phyloP scores from a whole-genome alignment of 1,284 basidiomycete species.

The Cutaneotrichosporon sp. region DNA sequence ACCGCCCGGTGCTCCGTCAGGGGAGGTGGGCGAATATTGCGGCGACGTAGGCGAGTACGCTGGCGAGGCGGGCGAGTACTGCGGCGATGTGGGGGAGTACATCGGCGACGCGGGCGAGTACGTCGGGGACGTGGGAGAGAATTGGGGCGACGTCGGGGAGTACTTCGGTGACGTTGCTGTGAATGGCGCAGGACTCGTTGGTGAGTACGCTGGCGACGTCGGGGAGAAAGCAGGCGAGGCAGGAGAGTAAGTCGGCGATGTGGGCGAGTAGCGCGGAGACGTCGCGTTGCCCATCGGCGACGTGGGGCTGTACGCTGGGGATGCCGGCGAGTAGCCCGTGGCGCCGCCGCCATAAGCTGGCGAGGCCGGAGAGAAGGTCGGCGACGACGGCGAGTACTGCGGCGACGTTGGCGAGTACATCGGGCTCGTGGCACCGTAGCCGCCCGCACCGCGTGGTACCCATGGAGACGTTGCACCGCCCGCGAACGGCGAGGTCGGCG shows the following conservation, averaged over 20 bases:
- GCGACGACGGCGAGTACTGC: constrained; percentile 83
- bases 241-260: constrained; percentile 36
- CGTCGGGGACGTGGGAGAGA: constrained; percentile 45
- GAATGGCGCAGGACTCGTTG: constrained; percentile 64
- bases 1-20: constrained; percentile 40
- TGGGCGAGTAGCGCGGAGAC: constrained; percentile 29
- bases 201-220: constrained; percentile 59
- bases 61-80: constrained; percentile 43
- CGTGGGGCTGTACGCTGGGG: constrained; percentile 36
- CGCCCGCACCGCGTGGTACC: constrained; percentile 59
- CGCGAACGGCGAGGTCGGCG: constrained; percentile 75
- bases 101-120: constrained; percentile 80
- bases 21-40: constrained; percentile 71
- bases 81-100: constrained; percentile 64
- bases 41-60: constrained; percentile 49
- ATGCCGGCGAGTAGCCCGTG: constrained; percentile 44
- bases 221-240: constrained; percentile 47
- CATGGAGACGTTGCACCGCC: constrained; percentile 70
- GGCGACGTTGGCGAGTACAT: constrained; percentile 81
- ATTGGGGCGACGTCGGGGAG: constrained; percentile 55
- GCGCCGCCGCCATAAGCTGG: constrained; percentile 63
- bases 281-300: constrained; percentile 28
- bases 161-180: constrained; percentile 82
- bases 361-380: constrained; percentile 72
- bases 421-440: constrained; percentile 61